Conservation (phyloP, 192 early-diverging fungal species). For the Entomortierella beljakovae region DNA sequence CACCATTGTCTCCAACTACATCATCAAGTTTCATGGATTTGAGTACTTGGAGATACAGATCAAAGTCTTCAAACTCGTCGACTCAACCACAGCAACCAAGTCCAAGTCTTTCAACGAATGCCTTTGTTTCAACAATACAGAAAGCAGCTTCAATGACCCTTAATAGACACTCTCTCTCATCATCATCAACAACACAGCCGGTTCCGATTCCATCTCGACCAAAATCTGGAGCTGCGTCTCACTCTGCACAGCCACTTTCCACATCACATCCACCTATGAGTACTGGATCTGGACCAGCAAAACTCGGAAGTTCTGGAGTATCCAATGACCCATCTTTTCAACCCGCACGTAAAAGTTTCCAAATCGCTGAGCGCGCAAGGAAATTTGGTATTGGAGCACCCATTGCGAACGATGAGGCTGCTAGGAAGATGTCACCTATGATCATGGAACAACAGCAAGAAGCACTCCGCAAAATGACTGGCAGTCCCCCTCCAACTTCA, state of each 20-base stretch:
- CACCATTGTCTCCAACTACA: conserved; percentile 25
- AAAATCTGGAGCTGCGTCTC: not conserved
- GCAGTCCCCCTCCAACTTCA: conserved; percentile 30
- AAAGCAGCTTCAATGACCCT: conserved; percentile 42
- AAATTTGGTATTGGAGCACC: conserved; percentile 58
- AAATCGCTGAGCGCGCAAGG: conserved; percentile 55
- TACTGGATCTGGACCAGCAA: not conserved
- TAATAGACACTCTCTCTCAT: conserved; percentile 20
- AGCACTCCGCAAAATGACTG: conserved; percentile 42
- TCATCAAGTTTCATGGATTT: conserved; percentile 15
- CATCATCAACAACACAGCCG: conserved; percentile 8
- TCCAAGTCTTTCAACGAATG: conserved; percentile 25
- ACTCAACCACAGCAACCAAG: not conserved
- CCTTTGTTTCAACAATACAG: conserved; percentile 40
- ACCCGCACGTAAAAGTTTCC: conserved; percentile 51
- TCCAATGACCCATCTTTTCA: conserved; percentile 20
- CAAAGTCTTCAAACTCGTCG: conserved; percentile 5
- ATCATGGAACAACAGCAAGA: conserved; percentile 53
- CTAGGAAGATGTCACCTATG: conserved; percentile 50
- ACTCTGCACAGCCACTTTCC: conserved; percentile 12
- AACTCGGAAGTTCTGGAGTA: not conserved
- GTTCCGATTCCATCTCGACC: conserved; percentile 21
- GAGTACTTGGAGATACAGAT: conserved; percentile 13
- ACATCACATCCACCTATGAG: conserved; percentile 28
- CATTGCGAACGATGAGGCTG: conserved; percentile 54